A percentile compares a stretch with the other conserved stretches of the same genome.
Evolutionary conservation across 2,329 filamentous ascomycete genomes (phyloP).

Genomic region (Arthrobotrys sphaeroides): DNA sequence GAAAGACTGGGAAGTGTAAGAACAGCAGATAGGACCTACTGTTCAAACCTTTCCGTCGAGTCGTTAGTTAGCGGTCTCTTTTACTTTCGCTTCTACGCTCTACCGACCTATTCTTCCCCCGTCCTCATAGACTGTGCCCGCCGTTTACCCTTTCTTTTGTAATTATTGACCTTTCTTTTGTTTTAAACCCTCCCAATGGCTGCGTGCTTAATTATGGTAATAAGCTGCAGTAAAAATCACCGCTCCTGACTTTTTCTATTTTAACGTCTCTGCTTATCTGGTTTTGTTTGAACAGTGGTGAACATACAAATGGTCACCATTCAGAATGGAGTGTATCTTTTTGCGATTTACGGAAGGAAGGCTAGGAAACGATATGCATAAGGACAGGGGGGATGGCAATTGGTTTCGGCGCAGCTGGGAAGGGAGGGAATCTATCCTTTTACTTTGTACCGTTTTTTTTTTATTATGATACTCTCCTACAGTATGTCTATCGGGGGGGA

Average conservation of each 20-base stretch:
- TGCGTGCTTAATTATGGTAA: background rate
- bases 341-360: constrained; percentile 31
- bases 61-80: constrained; percentile 10
- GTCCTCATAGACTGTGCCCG: constrained; percentile 10
- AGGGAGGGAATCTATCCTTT: constrained; percentile 41
- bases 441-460: constrained; percentile 42
- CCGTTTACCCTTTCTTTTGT: constrained; percentile 7
- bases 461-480: constrained; percentile 10
- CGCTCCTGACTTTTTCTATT: constrained; percentile 10
- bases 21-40: constrained; percentile 52
- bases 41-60: constrained; percentile 26
- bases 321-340: constrained; percentile 41
- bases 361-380: constrained; percentile 18
- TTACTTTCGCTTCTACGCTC: background rate
- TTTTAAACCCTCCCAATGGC: background rate
- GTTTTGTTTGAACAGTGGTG: constrained; percentile 37
- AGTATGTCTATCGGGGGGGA: constrained; percentile 40
- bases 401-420: constrained; percentile 39
- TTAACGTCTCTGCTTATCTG: constrained; percentile 17
- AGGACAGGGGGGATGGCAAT: background rate
- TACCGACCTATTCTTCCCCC: constrained; percentile 9
- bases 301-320: constrained; percentile 14
- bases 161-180: constrained; percentile 7
- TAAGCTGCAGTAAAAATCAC: background rate
- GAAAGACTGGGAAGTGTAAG: constrained; percentile 49